These are phyloP conservation scores for Barnettozyma pratensis DNA, from an alignment of 805 yeast genomes.

Conservation along the genomic window DNA sequence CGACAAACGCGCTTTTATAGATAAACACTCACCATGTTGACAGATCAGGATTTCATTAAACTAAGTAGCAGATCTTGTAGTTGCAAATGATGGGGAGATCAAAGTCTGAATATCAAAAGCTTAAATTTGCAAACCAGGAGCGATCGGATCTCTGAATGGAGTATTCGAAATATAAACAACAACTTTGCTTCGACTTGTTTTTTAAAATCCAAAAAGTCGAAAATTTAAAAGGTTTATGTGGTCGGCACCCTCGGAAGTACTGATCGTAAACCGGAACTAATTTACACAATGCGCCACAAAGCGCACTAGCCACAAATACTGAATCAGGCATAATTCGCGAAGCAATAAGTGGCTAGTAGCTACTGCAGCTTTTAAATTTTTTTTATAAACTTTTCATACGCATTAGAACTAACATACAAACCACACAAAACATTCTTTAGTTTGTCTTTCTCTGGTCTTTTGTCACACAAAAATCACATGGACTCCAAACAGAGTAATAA, in stretches of 20 bases:
- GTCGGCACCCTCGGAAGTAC: slow-evolving; percentile 1
- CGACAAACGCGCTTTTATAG: background rate
- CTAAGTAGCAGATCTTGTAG: background rate
- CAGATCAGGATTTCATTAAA: background rate
- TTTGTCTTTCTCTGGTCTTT: too few species aligned
- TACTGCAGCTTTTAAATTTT: background rate
- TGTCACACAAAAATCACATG: slow-evolving; percentile 2
- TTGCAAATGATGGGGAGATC: background rate
- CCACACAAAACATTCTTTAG: too few species aligned
- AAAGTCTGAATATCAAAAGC: too few species aligned
- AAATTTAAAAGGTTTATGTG: background rate
- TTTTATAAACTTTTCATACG: background rate
- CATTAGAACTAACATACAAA: too few species aligned
- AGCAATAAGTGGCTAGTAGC: slow-evolving; percentile 1
- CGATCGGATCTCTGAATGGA: too few species aligned
- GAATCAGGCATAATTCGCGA: background rate
- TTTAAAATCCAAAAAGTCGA: background rate
- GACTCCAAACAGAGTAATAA: slow-evolving; percentile 64
- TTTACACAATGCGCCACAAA: background rate
- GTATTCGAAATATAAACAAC: too few species aligned
- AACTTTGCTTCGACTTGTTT: background rate
- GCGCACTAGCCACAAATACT: background rate
- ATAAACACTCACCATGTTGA: background rate
- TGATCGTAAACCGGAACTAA: background rate
- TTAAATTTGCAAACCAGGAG: too few species aligned